phyloP scores from a whole-genome alignment of 2,329 filamentous ascomycete genomes.

The Ceratocystis albifundus region DNA sequence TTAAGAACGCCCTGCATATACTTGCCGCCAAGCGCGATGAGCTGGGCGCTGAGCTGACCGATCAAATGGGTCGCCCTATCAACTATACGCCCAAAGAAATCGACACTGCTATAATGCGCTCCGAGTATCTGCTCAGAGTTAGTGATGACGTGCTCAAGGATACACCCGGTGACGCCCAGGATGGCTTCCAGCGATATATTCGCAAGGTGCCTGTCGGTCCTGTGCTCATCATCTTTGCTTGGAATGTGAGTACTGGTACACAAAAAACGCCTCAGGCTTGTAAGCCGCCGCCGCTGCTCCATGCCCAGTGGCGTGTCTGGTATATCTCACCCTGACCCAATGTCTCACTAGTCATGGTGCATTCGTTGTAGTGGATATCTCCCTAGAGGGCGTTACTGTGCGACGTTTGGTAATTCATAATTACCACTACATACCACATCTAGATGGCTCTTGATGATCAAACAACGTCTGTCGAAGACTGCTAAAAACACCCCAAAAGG shows the following conservation, averaged over 20 bases:
- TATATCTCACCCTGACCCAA: background rate
- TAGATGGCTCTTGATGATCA: too few relatives aligned
- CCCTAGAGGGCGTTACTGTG: background rate
- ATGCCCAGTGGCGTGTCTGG: background rate
- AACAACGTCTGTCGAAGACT: too few relatives aligned
- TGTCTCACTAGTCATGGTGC: background rate
- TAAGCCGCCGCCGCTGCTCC: background rate
- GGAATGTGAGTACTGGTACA: slow-evolving; percentile 59
- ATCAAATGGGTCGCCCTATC: slow-evolving; percentile 92
- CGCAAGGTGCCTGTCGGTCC: slow-evolving; percentile 79
- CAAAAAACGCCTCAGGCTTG: background rate
- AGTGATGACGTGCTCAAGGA: slow-evolving; percentile 67
- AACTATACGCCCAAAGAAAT: slow-evolving; percentile 76
- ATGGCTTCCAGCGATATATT: slow-evolving; percentile 83
- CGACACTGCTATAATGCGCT: slow-evolving; percentile 70
- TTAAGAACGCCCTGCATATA: slow-evolving; percentile 64
- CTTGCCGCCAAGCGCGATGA: slow-evolving; percentile 63
- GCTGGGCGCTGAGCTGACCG: slow-evolving; percentile 71
- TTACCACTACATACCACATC: background rate
- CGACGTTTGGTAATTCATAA: background rate
- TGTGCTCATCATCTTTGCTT: slow-evolving; percentile 81
- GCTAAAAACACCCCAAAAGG: too few relatives aligned
- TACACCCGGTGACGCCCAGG: slow-evolving; percentile 69
- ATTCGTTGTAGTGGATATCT: background rate
- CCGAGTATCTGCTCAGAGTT: slow-evolving; percentile 75